Base-by-base conservation (phyloP, 129 eudicot species). In the Gnaphalium uliginosum region DNA sequence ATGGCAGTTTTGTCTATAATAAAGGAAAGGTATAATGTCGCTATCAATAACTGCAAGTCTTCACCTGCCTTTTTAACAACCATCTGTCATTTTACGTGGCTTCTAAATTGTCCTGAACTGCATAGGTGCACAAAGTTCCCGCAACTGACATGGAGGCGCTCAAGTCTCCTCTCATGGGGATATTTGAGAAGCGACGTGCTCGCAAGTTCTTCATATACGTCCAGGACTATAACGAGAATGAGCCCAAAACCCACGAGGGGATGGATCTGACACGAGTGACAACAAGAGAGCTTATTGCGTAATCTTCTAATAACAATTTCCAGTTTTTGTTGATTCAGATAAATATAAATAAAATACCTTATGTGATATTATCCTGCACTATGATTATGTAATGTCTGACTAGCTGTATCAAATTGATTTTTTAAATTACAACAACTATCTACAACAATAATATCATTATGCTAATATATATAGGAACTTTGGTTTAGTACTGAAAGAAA, bases 181-280 rank as follows among this genome's bases (percentile, higher is more conserved):
- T 91, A 46, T 88, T 91, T 84, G 97, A 88, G 80, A 93, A 93
- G 83, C 92, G 98, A 17, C 91, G 98, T 68, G 97, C 97, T 74
- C 88, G 97, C 72, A 93, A 93, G 67, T 93, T 93, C 81, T 93
- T 93, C 74, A 88, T 88, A 19, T 93, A 83, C 66, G 98, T 93
- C 63, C 98, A 93, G 78, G 89, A 93, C 62, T 93, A 90, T 68
- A 79, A 83, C 1, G 98, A 90, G 84, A 84, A 11, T 59, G 96
- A 93, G 68, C 98, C 98, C 21, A 90, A 74, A 80, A 90, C 98
- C 2, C 98, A 93, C 11, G 98, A 88, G 69, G 98, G 98, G 66
- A 80, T 93, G 98, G 98, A 93, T 81, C 76, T 93, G 69, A 88
- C 91, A 10, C 84, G 89, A 74, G 88, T 93, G 64, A 87, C 97